Evolutionary conservation across 2,329 filamentous ascomycete species (phyloP).

Genomic region (Talaromyces pinophilus): DNA sequence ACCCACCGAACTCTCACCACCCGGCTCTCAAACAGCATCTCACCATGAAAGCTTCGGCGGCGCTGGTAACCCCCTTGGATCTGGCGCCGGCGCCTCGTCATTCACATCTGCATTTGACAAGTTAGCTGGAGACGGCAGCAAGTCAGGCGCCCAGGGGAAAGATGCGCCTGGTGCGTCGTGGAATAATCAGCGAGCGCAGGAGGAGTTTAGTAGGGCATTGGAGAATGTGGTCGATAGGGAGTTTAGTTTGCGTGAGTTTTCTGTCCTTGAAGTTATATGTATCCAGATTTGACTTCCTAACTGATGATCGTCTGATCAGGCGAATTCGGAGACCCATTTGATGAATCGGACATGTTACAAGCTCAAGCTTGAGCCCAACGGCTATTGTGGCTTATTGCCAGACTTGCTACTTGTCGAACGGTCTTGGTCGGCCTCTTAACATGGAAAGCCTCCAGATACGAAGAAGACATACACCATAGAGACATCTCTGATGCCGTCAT

Average conservation of each 20-base stretch:
- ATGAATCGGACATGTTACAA: conserved; percentile 43
- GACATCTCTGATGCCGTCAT: not conserved
- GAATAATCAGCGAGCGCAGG: conserved; percentile 58
- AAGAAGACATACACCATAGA: not conserved
- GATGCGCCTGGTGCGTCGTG: conserved; percentile 54
- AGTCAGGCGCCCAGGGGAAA: conserved; percentile 30
- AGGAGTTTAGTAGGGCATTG: conserved; percentile 56
- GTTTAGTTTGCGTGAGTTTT: conserved; percentile 49
- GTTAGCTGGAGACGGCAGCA: conserved; percentile 10
- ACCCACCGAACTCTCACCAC: conserved; percentile 55
- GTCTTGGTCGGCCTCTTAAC: not conserved
- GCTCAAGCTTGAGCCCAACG: not conserved
- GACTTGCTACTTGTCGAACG: not conserved
- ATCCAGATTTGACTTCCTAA: not conserved
- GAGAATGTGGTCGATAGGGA: conserved; percentile 55
- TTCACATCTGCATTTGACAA: conserved; percentile 20
- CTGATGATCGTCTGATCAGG: conserved; percentile 31
- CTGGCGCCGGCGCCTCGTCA: not conserved
- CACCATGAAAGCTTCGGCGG: conserved; percentile 19
- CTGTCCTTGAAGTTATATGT: not conserved
- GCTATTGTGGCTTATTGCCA: not conserved
- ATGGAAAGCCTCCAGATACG: not conserved
- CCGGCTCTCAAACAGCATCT: conserved; percentile 51
- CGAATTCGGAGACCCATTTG: conserved; percentile 51
- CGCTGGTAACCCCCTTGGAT: conserved; percentile 4